Conservation (phyloP, 2,329 filamentous ascomycete species). For the Arthrobotrys sinensis region DNA sequence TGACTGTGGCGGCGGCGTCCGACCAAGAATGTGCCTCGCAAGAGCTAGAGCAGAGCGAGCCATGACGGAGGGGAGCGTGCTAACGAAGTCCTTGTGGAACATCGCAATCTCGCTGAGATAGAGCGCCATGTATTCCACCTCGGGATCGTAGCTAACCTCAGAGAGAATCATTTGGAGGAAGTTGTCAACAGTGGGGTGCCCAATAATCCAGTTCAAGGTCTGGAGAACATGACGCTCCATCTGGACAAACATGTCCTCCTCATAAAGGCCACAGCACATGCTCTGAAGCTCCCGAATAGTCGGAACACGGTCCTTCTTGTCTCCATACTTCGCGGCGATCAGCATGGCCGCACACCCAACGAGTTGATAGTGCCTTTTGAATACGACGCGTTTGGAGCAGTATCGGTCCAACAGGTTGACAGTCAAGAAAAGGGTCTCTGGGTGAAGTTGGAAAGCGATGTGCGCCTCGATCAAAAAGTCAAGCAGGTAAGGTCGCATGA, state of each 20-base stretch:
- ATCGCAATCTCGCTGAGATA: constrained; percentile 96
- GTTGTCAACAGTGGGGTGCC: constrained; percentile 94
- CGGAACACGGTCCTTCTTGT: constrained; percentile 98
- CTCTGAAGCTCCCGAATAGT: constrained; percentile 97
- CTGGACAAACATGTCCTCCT: constrained; percentile 99
- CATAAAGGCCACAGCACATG: constrained; percentile 98
- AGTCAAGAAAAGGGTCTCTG: constrained; percentile 94
- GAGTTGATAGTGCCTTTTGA: constrained; percentile 98
- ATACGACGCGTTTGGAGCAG: constrained; percentile 96
- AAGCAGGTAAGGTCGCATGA: constrained; percentile 97
- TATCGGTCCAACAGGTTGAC: constrained; percentile 97
- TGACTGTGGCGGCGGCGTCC: constrained; percentile 69
- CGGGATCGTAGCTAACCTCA: constrained; percentile 81
- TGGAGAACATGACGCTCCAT: constrained; percentile 99
- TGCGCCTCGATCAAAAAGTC: constrained; percentile 99
- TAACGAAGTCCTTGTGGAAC: constrained; percentile 97
- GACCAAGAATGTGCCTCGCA: constrained; percentile 85
- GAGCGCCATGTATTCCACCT: constrained; percentile 93
- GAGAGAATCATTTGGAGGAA: constrained; percentile 90
- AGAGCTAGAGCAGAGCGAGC: constrained; percentile 88
- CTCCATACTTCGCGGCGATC: constrained; percentile 98
- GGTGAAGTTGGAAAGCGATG: constrained; percentile 91
- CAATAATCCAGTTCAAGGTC: constrained; percentile 95
- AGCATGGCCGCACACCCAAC: constrained; percentile 96
- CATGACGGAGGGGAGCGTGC: constrained; percentile 90